Evolutionary conservation across 1,284 basidiomycete species (phyloP).

Genomic region (Ceratobasidium theobromae): DNA sequence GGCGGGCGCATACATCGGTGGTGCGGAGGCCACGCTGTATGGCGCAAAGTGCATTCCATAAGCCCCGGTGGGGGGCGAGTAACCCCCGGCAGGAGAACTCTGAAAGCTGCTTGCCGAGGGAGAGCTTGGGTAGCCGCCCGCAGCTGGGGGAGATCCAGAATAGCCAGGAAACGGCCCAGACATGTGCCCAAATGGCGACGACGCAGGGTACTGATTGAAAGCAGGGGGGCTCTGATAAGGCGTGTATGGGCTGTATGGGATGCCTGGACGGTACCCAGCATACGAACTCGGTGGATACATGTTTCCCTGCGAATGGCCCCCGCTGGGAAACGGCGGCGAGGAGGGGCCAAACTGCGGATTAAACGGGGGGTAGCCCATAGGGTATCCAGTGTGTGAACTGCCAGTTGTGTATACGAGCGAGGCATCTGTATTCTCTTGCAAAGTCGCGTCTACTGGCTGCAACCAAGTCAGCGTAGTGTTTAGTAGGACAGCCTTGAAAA

Average conservation of each 20-base stretch:
- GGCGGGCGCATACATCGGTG: constrained; percentile 29
- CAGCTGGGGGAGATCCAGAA: background rate
- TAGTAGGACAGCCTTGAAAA: too few relatives aligned
- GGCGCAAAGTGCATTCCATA: constrained; percentile 29
- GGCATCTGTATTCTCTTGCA: background rate
- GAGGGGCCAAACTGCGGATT: constrained; percentile 6
- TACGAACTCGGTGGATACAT: constrained; percentile 11
- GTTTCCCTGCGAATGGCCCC: constrained; percentile 2
- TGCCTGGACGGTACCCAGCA: constrained; percentile 7
- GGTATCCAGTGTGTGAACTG: constrained; percentile 1
- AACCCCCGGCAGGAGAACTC: constrained; percentile 13
- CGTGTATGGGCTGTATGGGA: constrained; percentile 19
- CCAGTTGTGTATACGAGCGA: constrained; percentile 26
- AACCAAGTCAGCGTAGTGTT: background rate
- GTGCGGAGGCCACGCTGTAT: constrained; percentile 24
- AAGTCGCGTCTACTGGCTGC: too few relatives aligned
- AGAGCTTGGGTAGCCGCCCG: constrained; percentile 3
- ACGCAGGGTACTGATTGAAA: constrained; percentile 9
- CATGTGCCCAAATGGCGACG: background rate
- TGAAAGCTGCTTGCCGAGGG: constrained; percentile 5
- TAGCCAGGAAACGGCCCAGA: background rate
- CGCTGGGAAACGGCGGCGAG: constrained; percentile 6
- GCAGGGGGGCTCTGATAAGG: constrained; percentile 10
- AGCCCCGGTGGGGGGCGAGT: constrained; percentile 6
- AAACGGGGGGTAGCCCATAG: constrained; percentile 6